Conservation (phyloP, 148 eudicot genomes). For the Pouteria glomerata region DNA sequence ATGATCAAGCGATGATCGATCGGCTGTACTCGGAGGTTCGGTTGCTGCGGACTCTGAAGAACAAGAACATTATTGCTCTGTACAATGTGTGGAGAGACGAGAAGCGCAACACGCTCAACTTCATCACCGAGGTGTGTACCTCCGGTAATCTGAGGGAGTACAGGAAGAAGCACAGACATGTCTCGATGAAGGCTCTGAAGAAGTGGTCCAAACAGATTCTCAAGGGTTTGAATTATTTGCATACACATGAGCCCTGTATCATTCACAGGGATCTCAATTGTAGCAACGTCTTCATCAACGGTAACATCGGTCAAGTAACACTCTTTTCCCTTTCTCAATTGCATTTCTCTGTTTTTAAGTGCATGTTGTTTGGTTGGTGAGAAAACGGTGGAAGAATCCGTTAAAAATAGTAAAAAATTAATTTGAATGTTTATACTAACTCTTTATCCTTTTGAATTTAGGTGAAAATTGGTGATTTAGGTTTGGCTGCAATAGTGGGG, state of each 20-base stretch:
- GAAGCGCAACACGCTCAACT: slow-evolving; percentile 49
- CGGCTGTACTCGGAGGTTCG: slow-evolving; percentile 58
- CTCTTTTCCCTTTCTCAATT: neutral
- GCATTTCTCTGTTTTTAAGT: neutral
- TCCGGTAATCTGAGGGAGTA: slow-evolving; percentile 78
- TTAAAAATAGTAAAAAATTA: no score
- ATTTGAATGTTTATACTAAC: neutral
- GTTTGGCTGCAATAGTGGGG: slow-evolving; percentile 62
- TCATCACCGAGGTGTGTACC: slow-evolving; percentile 72
- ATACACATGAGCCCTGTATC: slow-evolving; percentile 65
- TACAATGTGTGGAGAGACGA: slow-evolving; percentile 50
- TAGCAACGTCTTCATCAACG: slow-evolving; percentile 79
- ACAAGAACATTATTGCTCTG: slow-evolving; percentile 52
- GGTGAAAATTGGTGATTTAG: slow-evolving; percentile 87
- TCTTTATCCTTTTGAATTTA: slow-evolving; percentile 9
- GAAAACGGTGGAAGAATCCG: neutral
- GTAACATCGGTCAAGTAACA: slow-evolving; percentile 71
- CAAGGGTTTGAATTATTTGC: slow-evolving; percentile 70
- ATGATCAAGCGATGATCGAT: slow-evolving; percentile 43
- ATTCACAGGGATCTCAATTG: slow-evolving; percentile 80
- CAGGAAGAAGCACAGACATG: slow-evolving; percentile 65
- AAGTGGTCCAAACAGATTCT: slow-evolving; percentile 79
- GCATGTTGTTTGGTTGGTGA: neutral
- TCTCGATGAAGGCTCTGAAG: slow-evolving; percentile 69
- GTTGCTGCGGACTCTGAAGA: slow-evolving; percentile 43